A percentile compares a stretch with the other conserved stretches of the same genome.
These are phyloP conservation scores for Stereocaulon alpinum DNA, from an alignment of 495 filamentous ascomycete species.

Conservation along the genomic window DNA sequence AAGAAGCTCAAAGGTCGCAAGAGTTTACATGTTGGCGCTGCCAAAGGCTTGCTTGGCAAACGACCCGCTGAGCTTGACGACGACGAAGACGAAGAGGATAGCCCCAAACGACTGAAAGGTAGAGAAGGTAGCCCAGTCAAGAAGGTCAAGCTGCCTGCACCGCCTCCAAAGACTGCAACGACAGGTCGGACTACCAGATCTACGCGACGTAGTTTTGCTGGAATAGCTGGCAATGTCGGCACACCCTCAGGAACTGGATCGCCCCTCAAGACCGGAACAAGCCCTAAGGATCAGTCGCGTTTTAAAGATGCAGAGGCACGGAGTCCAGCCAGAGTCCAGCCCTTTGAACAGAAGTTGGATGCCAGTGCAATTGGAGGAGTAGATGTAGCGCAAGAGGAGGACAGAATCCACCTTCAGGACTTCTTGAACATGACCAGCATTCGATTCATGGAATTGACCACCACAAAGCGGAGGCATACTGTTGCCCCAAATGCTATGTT, in stretches of 20 bases:
- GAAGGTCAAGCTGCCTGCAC: constrained; percentile 55
- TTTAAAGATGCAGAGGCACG: constrained; percentile 39
- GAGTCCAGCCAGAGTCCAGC: constrained; percentile 31
- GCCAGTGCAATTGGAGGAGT: constrained; percentile 23
- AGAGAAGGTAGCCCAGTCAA: constrained; percentile 69
- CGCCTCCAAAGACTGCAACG: constrained; percentile 53
- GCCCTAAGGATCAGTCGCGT: constrained; percentile 40
- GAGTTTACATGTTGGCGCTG: constrained; percentile 66
- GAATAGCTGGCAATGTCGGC: constrained; percentile 19
- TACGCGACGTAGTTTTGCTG: constrained; percentile 24
- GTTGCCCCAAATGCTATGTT: constrained; percentile 45
- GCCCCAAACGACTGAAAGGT: constrained; percentile 60
- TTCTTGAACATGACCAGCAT: constrained; percentile 94
- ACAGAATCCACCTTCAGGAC: constrained; percentile 76
- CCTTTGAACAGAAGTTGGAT: constrained; percentile 34
- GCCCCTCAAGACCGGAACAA: constrained; percentile 36
- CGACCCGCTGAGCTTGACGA: constrained; percentile 61
- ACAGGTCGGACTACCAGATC: constrained; percentile 47
- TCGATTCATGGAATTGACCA: constrained; percentile 91
- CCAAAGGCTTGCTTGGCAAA: constrained; percentile 64
- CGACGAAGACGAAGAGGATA: constrained; percentile 52
- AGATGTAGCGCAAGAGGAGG: constrained; percentile 36
- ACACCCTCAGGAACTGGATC: constrained; percentile 38
- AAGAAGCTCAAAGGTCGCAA: constrained; percentile 56
- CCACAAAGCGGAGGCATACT: constrained; percentile 84